These are phyloP conservation scores for Chaetomium olivaceum DNA, from an alignment of 2,329 filamentous ascomycete genomes.

Conservation along the genomic window DNA sequence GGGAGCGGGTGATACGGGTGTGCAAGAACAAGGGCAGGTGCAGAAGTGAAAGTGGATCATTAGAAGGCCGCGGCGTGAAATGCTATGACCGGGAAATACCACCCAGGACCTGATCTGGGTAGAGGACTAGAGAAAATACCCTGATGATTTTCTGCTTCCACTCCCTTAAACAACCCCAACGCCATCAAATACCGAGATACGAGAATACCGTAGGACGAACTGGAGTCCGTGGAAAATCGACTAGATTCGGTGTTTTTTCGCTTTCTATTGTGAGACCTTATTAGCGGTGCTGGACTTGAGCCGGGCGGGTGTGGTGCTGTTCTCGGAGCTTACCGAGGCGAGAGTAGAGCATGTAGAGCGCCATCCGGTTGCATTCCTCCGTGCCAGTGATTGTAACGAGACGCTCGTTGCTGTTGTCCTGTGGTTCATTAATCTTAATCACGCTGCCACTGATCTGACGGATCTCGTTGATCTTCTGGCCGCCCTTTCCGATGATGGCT, in stretches of 20 bases:
- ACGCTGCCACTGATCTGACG: slow-evolving; percentile 95
- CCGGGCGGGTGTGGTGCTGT: slow-evolving; percentile 11
- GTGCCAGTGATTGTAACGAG: slow-evolving; percentile 97
- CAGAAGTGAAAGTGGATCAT: slow-evolving; percentile 26
- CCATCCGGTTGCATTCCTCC: slow-evolving; percentile 98
- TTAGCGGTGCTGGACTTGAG: slow-evolving; percentile 20
- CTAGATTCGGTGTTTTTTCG: slow-evolving; percentile 74
- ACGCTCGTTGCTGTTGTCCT: slow-evolving; percentile 98
- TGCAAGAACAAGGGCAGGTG: slow-evolving; percentile 12
- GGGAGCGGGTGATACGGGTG: not conserved
- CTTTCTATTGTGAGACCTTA: slow-evolving; percentile 55
- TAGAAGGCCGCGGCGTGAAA: slow-evolving; percentile 22
- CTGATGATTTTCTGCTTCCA: slow-evolving; percentile 24
- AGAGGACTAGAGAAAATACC: slow-evolving; percentile 23
- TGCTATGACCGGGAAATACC: slow-evolving; percentile 27
- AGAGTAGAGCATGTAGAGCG: slow-evolving; percentile 98
- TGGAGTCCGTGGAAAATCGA: slow-evolving; percentile 6
- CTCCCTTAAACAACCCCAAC: slow-evolving; percentile 21
- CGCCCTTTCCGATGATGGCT: slow-evolving; percentile 97
- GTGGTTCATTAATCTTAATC: slow-evolving; percentile 99
- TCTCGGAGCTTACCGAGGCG: slow-evolving; percentile 72
- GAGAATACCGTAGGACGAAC: slow-evolving; percentile 1
- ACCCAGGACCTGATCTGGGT: slow-evolving; percentile 19
- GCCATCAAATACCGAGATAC: slow-evolving; percentile 18
- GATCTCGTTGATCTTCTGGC: slow-evolving; percentile 99